Percentiles rank a stretch among this genome's conserved stretches.
These are phyloP conservation scores for Chalciporus piperatus DNA, from an alignment of 768 basidiomycete species.

Conservation along the genomic window DNA sequence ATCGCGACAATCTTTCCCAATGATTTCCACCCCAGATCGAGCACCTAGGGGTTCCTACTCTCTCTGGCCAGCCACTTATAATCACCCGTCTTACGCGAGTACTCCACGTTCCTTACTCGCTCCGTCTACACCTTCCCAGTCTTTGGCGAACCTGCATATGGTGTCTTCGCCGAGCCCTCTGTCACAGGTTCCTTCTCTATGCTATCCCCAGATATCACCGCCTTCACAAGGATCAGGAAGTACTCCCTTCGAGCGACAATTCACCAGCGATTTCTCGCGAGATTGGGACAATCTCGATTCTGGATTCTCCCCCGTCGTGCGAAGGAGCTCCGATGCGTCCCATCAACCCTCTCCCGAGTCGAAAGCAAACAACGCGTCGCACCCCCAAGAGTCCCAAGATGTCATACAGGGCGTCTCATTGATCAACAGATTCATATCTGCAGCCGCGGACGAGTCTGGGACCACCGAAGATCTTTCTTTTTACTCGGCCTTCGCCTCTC, in stretches of 20 bases:
- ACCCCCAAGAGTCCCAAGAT: conserved; percentile 8
- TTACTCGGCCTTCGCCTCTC: conserved; percentile 2
- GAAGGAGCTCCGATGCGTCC: conserved; percentile 4
- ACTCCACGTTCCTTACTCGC: conserved; percentile 9
- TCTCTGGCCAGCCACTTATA: not conserved
- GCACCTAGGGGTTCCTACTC: not conserved
- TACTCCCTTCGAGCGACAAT: conserved; percentile 31
- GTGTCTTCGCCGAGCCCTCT: conserved; percentile 31
- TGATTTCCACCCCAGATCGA: conserved; percentile 16
- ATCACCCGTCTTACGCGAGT: not conserved
- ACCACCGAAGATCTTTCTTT: not conserved
- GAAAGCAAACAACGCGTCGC: not conserved
- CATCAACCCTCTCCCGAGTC: conserved; percentile 5
- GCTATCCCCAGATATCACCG: conserved; percentile 26
- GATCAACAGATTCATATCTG: conserved; percentile 29
- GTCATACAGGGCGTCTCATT: conserved; percentile 19
- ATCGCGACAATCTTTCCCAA: not conserved
- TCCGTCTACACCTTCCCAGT: conserved; percentile 13
- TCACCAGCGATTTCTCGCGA: conserved; percentile 16
- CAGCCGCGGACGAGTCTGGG: conserved; percentile 15
- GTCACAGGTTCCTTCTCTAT: conserved; percentile 16
- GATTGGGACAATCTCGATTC: conserved; percentile 16
- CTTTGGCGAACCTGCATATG: conserved; percentile 7
- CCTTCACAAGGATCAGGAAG: conserved; percentile 24
- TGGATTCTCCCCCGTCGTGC: conserved; percentile 24